Evolutionary conservation across 805 yeast species (phyloP), one percentile per base, ranked within the genome.

Genomic region (Yarrowia sp.): DNA sequence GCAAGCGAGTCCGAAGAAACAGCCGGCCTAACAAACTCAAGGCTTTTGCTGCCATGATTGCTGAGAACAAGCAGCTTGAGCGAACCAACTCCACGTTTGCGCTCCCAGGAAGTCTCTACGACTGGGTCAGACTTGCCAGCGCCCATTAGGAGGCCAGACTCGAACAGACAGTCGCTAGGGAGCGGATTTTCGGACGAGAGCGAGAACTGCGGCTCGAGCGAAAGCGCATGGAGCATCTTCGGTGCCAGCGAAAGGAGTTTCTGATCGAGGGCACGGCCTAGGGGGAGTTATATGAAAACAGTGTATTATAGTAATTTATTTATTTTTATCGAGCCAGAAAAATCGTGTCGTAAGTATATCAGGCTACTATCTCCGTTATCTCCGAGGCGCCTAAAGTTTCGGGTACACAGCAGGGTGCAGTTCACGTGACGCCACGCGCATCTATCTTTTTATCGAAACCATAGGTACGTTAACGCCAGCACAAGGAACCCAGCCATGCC

Each of bases 371-470:
- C 29, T 39, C 47, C 32, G 51, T 7, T 46, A 46, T 46, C 53
- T 46, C 36, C 36, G 25, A 13, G 2, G 8, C 10, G 22, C 51
- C 51, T 44, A 42, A 7, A 42, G 51, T 27, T 44, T 27, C 35
- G 51, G 35, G 35, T 27, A 19, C 33, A 44, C 53, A 31, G 10
- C 24, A n/a, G 7, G 19, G 7, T 46, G 53, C 53, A 46, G 53
- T 46, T 46, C 38, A 46, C 51, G 51, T 44, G 51, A 44, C 25
- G 24, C 12, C 13, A 46, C 53, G 53, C 53, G 53, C 53, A 46
- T 31, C 19, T 3, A 36, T 8, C n/a, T 9, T 10, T 19, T 4
- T 19, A 10, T 19, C 5, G 24, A 18, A 10, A 8, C 13, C 10
- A 27, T 12, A 27, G 29, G 10, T 27, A 3, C 29, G 29, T 27